Evolutionary conservation across 352 stramenopile genomes (phyloP).

Genomic region (Halophytophthora polymorphica): DNA sequence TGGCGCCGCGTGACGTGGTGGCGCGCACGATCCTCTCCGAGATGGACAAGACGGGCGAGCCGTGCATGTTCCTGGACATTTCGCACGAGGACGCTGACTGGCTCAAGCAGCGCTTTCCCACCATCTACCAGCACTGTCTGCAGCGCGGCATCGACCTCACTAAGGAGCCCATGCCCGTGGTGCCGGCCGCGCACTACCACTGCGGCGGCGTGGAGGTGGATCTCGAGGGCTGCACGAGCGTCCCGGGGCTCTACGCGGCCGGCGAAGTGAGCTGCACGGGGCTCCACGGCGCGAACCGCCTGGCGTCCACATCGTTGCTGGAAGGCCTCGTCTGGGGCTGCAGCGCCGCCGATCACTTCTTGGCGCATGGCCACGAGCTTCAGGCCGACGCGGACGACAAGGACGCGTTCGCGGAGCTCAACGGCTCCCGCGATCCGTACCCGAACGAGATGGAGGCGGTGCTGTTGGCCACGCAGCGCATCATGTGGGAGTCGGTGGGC

Average conservation of each 20-base stretch:
- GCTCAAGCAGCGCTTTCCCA: constrained; percentile 84
- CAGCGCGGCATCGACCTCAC: constrained; percentile 90
- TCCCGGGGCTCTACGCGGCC: constrained; percentile 87
- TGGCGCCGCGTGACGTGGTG: constrained; percentile 94
- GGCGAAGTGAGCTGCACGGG: constrained; percentile 93
- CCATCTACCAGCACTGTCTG: constrained; percentile 83
- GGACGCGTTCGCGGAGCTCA: constrained; percentile 38
- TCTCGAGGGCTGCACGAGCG: constrained; percentile 74
- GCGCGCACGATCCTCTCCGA: constrained; percentile 90
- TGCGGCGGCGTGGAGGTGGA: constrained; percentile 92
- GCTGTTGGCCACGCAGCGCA: constrained; percentile 58
- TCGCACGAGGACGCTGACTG: constrained; percentile 86
- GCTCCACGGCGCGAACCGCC: constrained; percentile 92
- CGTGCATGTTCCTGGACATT: constrained; percentile 93
- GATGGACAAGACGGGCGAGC: constrained; percentile 76
- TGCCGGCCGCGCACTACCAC: constrained; percentile 93
- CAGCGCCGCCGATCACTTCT: constrained; percentile 80
- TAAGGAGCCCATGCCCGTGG: constrained; percentile 85
- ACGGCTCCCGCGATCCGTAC: constrained; percentile 38
- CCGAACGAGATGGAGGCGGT: constrained; percentile 59
- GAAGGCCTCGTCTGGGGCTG: constrained; percentile 94
- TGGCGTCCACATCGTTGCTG: constrained; percentile 92
- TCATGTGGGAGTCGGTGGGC: constrained; percentile 95
- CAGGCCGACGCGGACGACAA: constrained; percentile 14
- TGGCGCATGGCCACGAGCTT: constrained; percentile 22